A percentile compares a stretch with the other conserved stretches of the same genome.
These are phyloP conservation scores for Coemansia asiatica DNA, from an alignment of 192 early-diverging fungal species.

Conservation along the genomic window DNA sequence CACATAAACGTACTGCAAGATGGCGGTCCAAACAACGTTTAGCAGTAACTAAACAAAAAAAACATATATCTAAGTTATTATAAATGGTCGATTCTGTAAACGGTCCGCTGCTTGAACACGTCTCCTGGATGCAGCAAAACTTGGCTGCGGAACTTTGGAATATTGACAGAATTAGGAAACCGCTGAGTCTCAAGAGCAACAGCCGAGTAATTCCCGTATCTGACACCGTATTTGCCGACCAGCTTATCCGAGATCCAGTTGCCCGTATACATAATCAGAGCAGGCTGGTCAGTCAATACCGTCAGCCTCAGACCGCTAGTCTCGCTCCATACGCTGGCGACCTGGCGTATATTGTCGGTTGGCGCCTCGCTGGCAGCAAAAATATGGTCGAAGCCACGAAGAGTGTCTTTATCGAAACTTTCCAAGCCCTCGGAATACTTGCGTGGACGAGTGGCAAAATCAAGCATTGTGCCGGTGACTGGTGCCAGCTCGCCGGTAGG, in stretches of 20 bases:
- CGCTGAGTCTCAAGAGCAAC: constrained; percentile 69
- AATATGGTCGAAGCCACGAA: constrained; percentile 81
- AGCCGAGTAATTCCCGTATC: constrained; percentile 60
- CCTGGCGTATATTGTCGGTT: constrained; percentile 23
- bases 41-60: neutral
- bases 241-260: constrained; percentile 63
- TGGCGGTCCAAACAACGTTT: neutral
- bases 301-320: constrained; percentile 64
- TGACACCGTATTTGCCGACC: constrained; percentile 48
- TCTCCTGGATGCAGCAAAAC: constrained; percentile 58
- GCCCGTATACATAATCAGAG: constrained; percentile 84
- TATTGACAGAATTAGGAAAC: constrained; percentile 65
- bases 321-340: constrained; percentile 57
- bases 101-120: constrained; percentile 52
- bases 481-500: constrained; percentile 70
- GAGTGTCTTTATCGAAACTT: constrained; percentile 51
- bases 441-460: constrained; percentile 63
- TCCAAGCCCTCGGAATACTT: constrained; percentile 57
- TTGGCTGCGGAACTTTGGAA: constrained; percentile 57
- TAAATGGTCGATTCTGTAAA: constrained; percentile 51
- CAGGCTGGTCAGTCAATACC: constrained; percentile 68
- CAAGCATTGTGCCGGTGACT: constrained; percentile 33
- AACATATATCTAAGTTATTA: neutral
- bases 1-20: neutral
- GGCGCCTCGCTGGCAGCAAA: constrained; percentile 57